Evolutionary conservation across 1,284 basidiomycete genomes (phyloP), one percentile per base, ranked within the genome.

Genomic region (Macrocystidia cucumis): DNA sequence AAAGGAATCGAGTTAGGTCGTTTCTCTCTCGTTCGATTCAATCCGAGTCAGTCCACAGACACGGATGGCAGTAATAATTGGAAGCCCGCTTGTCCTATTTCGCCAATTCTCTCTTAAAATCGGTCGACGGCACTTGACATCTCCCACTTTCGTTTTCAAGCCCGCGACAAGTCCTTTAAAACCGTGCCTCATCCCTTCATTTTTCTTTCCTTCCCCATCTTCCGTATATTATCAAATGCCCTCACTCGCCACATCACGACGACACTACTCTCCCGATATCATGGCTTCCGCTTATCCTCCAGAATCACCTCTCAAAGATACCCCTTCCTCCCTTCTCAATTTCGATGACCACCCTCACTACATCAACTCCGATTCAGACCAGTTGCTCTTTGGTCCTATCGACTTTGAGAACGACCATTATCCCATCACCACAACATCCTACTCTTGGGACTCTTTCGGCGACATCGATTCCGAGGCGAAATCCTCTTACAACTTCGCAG

Each of bases 311-410:
- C 57, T 67, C 44, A 61, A 65, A 45, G 65, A 70, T 50, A 41
- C 57, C 35, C 51, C 62, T 1, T n/a, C n/a, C n/a, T 50, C 65
- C 39, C 54, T 67, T 41, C 54, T 69, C 44, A 55, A 53, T 57
- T 69, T 69, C 46, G 61, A 72, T 50, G 66, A 64, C 42, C 35
- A 42, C 29, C 36, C 49, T 21, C 39, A 50, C n/a, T 54, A 53
- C 43, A 46, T 55, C 29, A 42, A 64, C 44, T 44, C 60, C 29
- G 62, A 72, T 43, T 52, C 58, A 25, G 74, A 77, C 55, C 69
- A 72, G 44, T 66, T 81, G 63, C 69, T 83, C 55, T 78, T 80
- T 47, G 65, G 63, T 26, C 69, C 69, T 39, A 59, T 80, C 56
- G 78, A 83, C 45, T 63, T 83, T 52, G 80, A 85, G 49, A 74